Evolutionary conservation across 495 filamentous ascomycete genomes (phyloP).

Genomic region (Talaromyces borbonicus): DNA sequence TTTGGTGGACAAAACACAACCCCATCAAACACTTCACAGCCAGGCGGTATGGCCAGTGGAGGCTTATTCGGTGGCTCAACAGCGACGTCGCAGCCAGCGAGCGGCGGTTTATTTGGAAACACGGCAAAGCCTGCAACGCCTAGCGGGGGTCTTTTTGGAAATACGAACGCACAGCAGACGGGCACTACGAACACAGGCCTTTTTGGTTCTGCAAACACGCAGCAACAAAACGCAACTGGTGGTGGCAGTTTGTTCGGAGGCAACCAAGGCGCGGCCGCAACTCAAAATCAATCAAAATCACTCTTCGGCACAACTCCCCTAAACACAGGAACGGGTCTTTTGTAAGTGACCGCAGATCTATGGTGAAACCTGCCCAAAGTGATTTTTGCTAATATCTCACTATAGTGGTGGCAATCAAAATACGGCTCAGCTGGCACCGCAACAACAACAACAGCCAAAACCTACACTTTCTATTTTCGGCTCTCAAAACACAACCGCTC

Average conservation of each 20-base stretch:
- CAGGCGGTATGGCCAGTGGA: constrained; percentile 15
- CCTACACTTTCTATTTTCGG: constrained; percentile 34
- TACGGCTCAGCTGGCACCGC: constrained; percentile 19
- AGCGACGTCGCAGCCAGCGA: constrained; percentile 34
- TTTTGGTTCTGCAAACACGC: constrained; percentile 20
- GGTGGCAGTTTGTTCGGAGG: constrained; percentile 18
- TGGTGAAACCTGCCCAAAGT: not conserved
- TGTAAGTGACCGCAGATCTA: constrained; percentile 37
- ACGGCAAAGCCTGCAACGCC: constrained; percentile 15
- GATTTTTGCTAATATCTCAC: constrained; percentile 10
- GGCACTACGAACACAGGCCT: constrained; percentile 30
- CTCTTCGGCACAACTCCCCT: constrained; percentile 22
- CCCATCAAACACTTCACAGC: constrained; percentile 20
- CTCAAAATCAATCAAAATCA: constrained; percentile 30
- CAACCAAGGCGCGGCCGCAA: constrained; percentile 22
- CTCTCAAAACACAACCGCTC: constrained; percentile 20
- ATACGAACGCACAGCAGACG: constrained; percentile 12
- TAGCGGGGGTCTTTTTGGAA: constrained; percentile 19
- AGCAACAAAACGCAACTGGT: constrained; percentile 10
- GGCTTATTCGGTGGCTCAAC: constrained; percentile 44
- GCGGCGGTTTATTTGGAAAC: constrained; percentile 28
- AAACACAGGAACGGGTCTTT: constrained; percentile 30
- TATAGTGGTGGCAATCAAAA: constrained; percentile 16
- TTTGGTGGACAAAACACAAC: constrained; percentile 8
- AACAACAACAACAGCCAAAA: constrained; percentile 27